Base-by-base conservation (phyloP, 768 basidiomycete species). In the Auricularia sp. region DNA sequence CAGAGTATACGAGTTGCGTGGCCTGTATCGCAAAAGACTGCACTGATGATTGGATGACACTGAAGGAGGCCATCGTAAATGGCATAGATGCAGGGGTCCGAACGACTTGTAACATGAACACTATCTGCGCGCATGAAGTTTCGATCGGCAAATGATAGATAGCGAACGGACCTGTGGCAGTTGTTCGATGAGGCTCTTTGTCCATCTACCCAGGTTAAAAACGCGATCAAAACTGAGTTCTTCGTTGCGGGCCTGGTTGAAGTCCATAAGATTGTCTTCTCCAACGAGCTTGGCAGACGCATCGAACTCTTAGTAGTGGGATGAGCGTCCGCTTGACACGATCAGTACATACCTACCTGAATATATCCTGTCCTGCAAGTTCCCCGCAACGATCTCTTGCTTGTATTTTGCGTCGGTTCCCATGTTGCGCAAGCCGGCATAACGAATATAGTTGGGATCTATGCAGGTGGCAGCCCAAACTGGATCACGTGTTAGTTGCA, bases 381-480 rank as follows among this genome's bases (percentile, higher is more conserved):
- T 83, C 6, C 85, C 83, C 1, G 89, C 87, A 6, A 90, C 85
- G 39, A 91, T 76, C 72, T 92, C 90, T 68, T 91, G 85, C 21
- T 89, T 82, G 69, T 92, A 86, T 21, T 71, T 67, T 21, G 77
- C 72, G 59, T 84, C 75, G 68, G 75, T 78, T 5, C 88, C 83
- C n/a, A 84, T 73, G 62, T 78, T 78, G 63, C 88, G 86, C 70
- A 89, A 74, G 21, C 90, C 90, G 70, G 87, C 80, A 73, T 84
- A 81, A 21, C 79, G 79, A 59, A 90, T 73, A 64, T 82, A 91
- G 66, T 89, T 82, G 0, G 77, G 65, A 71, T 89, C 77, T 63
- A 75, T 84, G n/a, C 85, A 87, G 3, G 87, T 90, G 1, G 89
- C 89, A 24, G 85, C 87, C 86, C 87, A 92, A 3, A 85, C 85